Percentiles rank a stretch among this genome's conserved stretches.
Evolutionary conservation across 257 asterid genomes (phyloP).

Genomic region (Solanum appendiculatum): DNA sequence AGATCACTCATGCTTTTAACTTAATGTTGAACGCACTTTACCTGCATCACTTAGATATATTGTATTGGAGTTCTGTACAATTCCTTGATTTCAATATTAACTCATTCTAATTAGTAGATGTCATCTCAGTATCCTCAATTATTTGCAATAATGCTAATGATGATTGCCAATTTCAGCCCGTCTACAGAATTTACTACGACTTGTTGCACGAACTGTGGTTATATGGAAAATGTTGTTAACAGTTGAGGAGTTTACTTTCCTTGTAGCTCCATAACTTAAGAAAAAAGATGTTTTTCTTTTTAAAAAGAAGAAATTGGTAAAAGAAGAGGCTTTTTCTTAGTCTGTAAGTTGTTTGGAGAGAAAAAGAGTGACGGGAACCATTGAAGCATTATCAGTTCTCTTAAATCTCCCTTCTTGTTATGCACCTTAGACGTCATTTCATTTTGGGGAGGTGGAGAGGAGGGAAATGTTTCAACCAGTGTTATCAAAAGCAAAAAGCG

Average conservation of each 20-base stretch:
- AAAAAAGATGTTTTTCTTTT: neutral
- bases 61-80: neutral
- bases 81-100: neutral
- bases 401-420: neutral
- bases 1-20: neutral
- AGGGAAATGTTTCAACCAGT: neutral
- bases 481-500: neutral
- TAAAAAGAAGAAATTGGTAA: neutral
- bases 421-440: neutral
- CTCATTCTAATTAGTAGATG: neutral
- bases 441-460: neutral
- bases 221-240: neutral
- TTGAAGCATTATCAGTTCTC: neutral
- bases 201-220: neutral
- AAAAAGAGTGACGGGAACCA: neutral
- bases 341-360: neutral
- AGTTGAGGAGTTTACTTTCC: neutral
- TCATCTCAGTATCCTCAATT: neutral
- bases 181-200: neutral
- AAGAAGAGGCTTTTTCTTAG: neutral
- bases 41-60: neutral
- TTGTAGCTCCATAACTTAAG: neutral
- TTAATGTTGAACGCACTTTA: neutral
- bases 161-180: neutral
- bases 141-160: neutral